Conservation (phyloP, 2,329 filamentous ascomycete genomes). For the Ophiostoma quercus region DNA sequence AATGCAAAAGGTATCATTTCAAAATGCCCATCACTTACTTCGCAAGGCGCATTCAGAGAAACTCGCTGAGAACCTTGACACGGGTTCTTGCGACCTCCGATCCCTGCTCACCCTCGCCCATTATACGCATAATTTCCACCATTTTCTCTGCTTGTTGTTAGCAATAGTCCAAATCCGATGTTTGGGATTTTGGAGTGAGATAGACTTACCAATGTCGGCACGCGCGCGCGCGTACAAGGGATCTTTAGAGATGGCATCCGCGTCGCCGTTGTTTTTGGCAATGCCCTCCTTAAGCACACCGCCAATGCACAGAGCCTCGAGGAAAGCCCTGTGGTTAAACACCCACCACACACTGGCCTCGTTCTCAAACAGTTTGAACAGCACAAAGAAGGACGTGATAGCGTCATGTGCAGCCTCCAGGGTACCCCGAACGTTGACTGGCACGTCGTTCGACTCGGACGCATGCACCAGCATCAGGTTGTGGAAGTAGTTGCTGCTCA, state of each 20-base stretch:
- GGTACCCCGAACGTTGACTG: conserved; percentile 62
- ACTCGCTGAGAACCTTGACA: conserved; percentile 54
- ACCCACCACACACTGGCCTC: conserved; percentile 82
- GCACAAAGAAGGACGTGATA: conserved; percentile 67
- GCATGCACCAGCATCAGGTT: conserved; percentile 75
- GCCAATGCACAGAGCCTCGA: conserved; percentile 67
- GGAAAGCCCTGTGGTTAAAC: conserved; percentile 73
- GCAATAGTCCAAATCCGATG: not conserved
- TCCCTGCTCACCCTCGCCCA: conserved; percentile 51
- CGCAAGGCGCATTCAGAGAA: conserved; percentile 34
- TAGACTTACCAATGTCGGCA: conserved; percentile 54
- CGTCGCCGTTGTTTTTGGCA: conserved; percentile 40
- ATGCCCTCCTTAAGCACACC: conserved; percentile 51
- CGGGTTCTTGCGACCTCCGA: conserved; percentile 56
- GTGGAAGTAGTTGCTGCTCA: conserved; percentile 79
- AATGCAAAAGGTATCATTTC: conserved; percentile 4
- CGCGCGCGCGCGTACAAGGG: conserved; percentile 56
- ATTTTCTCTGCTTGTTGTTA: conserved; percentile 36
- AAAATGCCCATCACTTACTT: not conserved
- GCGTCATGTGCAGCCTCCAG: conserved; percentile 72
- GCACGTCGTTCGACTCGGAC: conserved; percentile 59
- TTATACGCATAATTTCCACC: conserved; percentile 58
- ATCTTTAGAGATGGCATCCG: conserved; percentile 47
- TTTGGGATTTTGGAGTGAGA: too few relatives aligned
- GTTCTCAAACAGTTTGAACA: conserved; percentile 61